Base-by-base conservation (phyloP, 2,329 filamentous ascomycete genomes). In the Alternaria sp. region DNA sequence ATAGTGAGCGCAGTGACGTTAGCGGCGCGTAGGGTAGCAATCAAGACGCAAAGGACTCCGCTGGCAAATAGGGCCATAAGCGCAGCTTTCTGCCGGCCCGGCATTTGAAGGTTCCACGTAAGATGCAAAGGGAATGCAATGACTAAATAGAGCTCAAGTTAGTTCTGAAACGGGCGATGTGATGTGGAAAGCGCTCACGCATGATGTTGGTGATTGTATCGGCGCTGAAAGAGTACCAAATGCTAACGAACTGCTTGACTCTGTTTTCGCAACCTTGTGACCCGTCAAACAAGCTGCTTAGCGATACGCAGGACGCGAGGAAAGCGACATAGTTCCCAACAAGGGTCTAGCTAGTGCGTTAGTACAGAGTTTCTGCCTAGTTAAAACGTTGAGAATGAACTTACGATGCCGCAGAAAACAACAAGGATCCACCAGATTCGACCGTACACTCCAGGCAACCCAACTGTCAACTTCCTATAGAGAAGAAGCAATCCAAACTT, bases 401-500 rank as follows among this genome's bases (percentile, higher is more conserved):
- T 44, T 17, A 60, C 57, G 13, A 56, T 5, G 5, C 29, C 37
- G 29, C 49, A 56, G 23, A 60, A 36, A 17, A 36, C 21, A 11
- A 54, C 26, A 11, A 61, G n/a, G 4, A 36, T 14, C 50, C 50
- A 54, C 54, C 50, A 57, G 4, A 54, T 41, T n/a, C 44, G 24
- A 11, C 37, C 37, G 39, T 57, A 57, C 11, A 51, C 6, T 3
- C 3, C 26, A 3, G 50, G 39, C 3, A 61, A 28, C 6, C 44
- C 54, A 2, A 36, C 11, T 17, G 44, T 36, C 3, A 56, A 11
- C 21, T 54, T 57, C 21, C 50, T 52, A 33, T 61, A 57, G 2
- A 57, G 39, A 36, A 42, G 26, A 13, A 54, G 45, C 8, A 61
- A 26, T 5, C 49, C 55, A 9, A 54, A 50, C 44, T 61, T 54